A percentile compares a stretch with the other conserved stretches of the same genome.
Evolutionary conservation across 495 filamentous ascomycete genomes (phyloP).

Genomic region (Penicillium herquei): DNA sequence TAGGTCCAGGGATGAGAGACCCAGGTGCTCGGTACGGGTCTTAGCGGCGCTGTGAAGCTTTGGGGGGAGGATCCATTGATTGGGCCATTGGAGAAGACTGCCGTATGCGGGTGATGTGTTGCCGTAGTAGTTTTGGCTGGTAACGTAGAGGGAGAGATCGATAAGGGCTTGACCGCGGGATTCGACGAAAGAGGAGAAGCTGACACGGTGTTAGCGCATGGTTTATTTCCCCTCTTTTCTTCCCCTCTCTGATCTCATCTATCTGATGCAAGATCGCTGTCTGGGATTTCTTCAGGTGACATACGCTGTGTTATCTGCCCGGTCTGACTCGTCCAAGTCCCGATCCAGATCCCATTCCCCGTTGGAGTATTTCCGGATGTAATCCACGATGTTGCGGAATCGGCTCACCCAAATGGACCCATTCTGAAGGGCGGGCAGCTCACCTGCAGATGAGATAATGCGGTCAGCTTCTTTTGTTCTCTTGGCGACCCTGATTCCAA

Average conservation of each 20-base stretch:
- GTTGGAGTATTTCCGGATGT: constrained; percentile 57
- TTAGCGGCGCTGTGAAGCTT: constrained; percentile 65
- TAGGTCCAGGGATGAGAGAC: constrained; percentile 65
- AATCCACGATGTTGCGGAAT: constrained; percentile 70
- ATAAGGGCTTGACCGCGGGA: constrained; percentile 64
- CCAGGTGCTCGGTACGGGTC: constrained; percentile 68
- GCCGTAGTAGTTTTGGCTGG: constrained; percentile 74
- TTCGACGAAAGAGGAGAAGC: constrained; percentile 61
- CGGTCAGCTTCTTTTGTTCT: constrained; percentile 3
- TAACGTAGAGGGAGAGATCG: constrained; percentile 83
- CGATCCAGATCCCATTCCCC: constrained; percentile 56
- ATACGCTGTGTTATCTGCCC: constrained; percentile 57
- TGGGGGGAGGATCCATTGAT: constrained; percentile 76
- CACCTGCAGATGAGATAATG: constrained; percentile 46
- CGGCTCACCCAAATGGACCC: constrained; percentile 62
- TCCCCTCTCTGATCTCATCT: not conserved
- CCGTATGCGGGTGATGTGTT: constrained; percentile 75
- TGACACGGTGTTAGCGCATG: constrained; percentile 13
- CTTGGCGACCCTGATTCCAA: not conserved
- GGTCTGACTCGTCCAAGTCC: constrained; percentile 40
- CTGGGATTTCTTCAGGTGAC: constrained; percentile 13
- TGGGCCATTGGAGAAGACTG: constrained; percentile 73
- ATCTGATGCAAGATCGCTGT: not conserved
- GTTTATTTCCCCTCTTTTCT: not conserved
- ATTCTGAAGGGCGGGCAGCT: constrained; percentile 72